Base-by-base conservation (phyloP, 305 asterid species). In the Striga hermonthica region DNA sequence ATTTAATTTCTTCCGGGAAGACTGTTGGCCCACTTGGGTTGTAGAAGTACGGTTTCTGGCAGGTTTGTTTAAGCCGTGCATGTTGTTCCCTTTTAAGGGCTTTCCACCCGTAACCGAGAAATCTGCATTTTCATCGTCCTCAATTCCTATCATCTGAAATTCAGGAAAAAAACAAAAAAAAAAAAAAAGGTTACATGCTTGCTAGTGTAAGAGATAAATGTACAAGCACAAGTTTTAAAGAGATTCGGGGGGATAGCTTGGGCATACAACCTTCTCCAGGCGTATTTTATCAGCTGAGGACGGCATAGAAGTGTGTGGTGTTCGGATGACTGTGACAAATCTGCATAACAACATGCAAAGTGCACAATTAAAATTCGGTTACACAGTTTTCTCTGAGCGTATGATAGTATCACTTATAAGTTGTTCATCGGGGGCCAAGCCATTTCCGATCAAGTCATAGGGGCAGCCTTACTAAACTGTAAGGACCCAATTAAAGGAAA, bases 281-380 rank as follows among this genome's bases (percentile, higher is more conserved):
- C 89, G 95, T 73, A 81, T 43, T 75, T 74, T 77, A 70, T 89
- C 96, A 72, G 60, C 69, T 7, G 93, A 22, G 15, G 96, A 89
- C 36, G 98, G 98, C 96, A 92, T 89, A 60, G 88, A 70, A 22
- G 98, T 86, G 68, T 87, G 82, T 4, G 69, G 95, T 45, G 96
- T 85, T 63, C 74, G 86, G 40, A 79, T 36, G 74, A 92, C 95
- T 6, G 93, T 87, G 62, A 92, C 97, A 83, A 89, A 92, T 73
- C 98, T 92, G 85, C 60, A 69, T 67, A 76, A 68, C 36, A 61
- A 70, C 12, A 68, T 6, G 58, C 37, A 38, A 6, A 55, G 59
- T 58, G 34, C 36, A 69, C 62, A 49, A 6, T 67, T 28, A 56
- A 64, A 48, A 55, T 40, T 47, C 68, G 61, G 45, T 34, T 40